A percentile compares a stretch with the other conserved stretches of the same genome.
These are phyloP conservation scores for Hanseniaspora occidentalis DNA, from an alignment of 805 yeast species.

Conservation along the genomic window DNA sequence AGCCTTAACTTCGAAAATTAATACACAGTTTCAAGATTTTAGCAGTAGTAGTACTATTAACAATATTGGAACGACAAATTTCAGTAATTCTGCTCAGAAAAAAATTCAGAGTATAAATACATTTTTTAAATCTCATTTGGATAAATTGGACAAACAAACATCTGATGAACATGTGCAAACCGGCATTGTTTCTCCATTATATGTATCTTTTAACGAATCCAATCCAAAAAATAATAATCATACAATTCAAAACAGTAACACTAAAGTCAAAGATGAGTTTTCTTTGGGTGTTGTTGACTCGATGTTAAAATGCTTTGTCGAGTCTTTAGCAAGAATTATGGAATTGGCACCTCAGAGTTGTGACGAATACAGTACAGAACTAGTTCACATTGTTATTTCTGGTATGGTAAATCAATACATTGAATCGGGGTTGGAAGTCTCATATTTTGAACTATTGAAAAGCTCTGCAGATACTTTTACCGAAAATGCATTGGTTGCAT, in stretches of 20 bases:
- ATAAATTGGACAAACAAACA: not conserved
- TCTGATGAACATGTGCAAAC: too few relatives aligned
- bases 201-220: too few relatives aligned
- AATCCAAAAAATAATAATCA: too few relatives aligned
- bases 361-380: slow-evolving; percentile 48
- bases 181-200: too few relatives aligned
- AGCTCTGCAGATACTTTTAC: too few relatives aligned
- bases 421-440: slow-evolving; percentile 61
- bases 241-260: too few relatives aligned
- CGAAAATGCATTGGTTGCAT: too few relatives aligned
- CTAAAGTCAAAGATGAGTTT: too few relatives aligned
- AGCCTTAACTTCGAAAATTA: slow-evolving; percentile 15
- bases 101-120: not conserved
- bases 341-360: slow-evolving; percentile 58
- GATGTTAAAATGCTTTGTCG: slow-evolving; percentile 59
- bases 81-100: not conserved
- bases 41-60: not conserved
- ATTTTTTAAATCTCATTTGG: slow-evolving; percentile 1
- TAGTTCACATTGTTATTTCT: slow-evolving; percentile 52
- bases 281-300: slow-evolving; percentile 41
- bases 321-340: slow-evolving; percentile 61
- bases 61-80: not conserved
- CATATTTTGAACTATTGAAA: slow-evolving; percentile 36
- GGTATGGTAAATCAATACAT: slow-evolving; percentile 67
- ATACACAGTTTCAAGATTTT: not conserved